These are phyloP conservation scores for Wickerhamiella bombiphila DNA, from an alignment of 805 yeast genomes.

Conservation along the genomic window DNA sequence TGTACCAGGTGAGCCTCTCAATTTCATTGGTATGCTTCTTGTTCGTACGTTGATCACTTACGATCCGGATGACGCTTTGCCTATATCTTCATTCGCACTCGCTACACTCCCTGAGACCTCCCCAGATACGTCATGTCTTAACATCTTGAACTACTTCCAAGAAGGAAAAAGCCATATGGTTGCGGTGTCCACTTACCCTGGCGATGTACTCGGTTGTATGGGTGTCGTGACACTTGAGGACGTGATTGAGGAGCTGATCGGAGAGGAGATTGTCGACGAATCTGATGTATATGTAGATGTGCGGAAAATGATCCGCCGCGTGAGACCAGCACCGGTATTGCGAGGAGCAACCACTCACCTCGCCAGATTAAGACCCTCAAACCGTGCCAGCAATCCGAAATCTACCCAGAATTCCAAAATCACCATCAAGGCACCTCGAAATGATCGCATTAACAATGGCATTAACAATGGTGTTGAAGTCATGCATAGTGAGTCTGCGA, in stretches of 20 bases:
- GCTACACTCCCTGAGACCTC: conserved; percentile 94
- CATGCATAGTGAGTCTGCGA: neutral
- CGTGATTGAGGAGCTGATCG: conserved; percentile 94
- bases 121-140: conserved; percentile 81
- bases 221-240: conserved; percentile 93
- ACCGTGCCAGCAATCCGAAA: conserved; percentile 55
- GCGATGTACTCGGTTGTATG: conserved; percentile 62
- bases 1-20: conserved; percentile 72
- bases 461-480: neutral
- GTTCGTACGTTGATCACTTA: conserved; percentile 86
- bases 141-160: conserved; percentile 88
- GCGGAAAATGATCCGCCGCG: conserved; percentile 61
- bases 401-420: conserved; percentile 49
- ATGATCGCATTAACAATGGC: neutral
- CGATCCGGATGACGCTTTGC: conserved; percentile 91
- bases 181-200: conserved; percentile 75
- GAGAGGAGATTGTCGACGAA: conserved; percentile 95
- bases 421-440: conserved; percentile 35
- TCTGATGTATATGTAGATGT: conserved; percentile 87
- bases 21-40: conserved; percentile 87
- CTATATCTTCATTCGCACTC: conserved; percentile 83
- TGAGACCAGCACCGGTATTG: conserved; percentile 23
- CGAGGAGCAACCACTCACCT: neutral
- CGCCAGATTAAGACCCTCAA: conserved; percentile 20
- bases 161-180: conserved; percentile 98